phyloP scores from a whole-genome alignment of 2,329 filamentous ascomycete species.

The Daldinia sp. region DNA sequence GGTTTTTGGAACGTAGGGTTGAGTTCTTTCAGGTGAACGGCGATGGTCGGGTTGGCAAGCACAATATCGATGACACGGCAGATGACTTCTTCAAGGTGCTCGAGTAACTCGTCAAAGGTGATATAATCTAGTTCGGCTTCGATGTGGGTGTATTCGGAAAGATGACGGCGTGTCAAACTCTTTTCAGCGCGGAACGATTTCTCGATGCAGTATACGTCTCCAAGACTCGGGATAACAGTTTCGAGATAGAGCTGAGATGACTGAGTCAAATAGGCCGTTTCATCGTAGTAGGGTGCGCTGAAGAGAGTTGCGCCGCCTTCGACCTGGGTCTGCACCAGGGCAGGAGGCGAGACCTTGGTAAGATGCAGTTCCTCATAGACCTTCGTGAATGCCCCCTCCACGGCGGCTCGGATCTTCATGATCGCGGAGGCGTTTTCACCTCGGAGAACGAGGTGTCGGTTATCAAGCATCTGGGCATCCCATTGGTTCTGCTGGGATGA shows the following conservation, averaged over 20 bases:
- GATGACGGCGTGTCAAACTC: slow-evolving; percentile 89
- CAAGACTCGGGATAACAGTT: slow-evolving; percentile 89
- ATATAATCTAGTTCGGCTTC: slow-evolving; percentile 98
- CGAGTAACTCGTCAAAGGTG: slow-evolving; percentile 87
- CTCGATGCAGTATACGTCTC: slow-evolving; percentile 97
- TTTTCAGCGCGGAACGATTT: slow-evolving; percentile 99
- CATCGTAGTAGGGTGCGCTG: slow-evolving; percentile 87
- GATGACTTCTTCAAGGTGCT: slow-evolving; percentile 87
- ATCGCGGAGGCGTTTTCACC: slow-evolving; percentile 86
- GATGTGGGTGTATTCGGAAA: slow-evolving; percentile 96
- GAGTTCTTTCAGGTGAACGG: slow-evolving; percentile 81
- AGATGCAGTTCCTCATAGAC: slow-evolving; percentile 82
- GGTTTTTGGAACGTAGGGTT: slow-evolving; percentile 92
- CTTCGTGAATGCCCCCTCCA: slow-evolving; percentile 83
- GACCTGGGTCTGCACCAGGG: slow-evolving; percentile 94
- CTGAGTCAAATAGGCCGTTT: slow-evolving; percentile 93
- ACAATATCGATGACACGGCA: slow-evolving; percentile 85
- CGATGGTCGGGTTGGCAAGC: slow-evolving; percentile 78
- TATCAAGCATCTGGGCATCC: slow-evolving; percentile 78
- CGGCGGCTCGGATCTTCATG: slow-evolving; percentile 85
- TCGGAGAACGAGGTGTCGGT: slow-evolving; percentile 86
- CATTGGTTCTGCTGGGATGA: slow-evolving; percentile 60
- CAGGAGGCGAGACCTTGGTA: slow-evolving; percentile 87
- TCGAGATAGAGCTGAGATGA: slow-evolving; percentile 98
- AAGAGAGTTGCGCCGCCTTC: slow-evolving; percentile 94